Evolutionary conservation across 2,329 filamentous ascomycete genomes (phyloP), one percentile per base, ranked within the genome.

Genomic region (Aspergillus ochraceoroseus): DNA sequence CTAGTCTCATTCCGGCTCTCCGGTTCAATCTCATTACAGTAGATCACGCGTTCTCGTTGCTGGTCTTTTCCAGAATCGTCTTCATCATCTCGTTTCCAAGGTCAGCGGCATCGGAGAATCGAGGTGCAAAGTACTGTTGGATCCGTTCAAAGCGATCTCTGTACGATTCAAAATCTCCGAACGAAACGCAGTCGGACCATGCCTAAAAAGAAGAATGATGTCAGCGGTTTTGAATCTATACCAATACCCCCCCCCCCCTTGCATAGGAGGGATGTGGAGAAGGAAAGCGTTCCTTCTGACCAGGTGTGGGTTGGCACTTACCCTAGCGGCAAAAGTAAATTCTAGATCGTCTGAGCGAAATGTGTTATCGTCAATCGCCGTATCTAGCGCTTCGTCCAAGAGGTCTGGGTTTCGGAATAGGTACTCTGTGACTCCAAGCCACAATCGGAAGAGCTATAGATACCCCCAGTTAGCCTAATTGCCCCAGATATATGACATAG

Each of bases 41-140:
- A n/a, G n/a, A n/a, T n/a, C n/a, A n/a, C n/a, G n/a, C n/a, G n/a
- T 38, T 44, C 8, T 44, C 43, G 14, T 41, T 33, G 13, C 56
- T 57, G 15, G 83, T 84, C 64, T 87, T 90, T 68, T 90, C 85
- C 53, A 95, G 68, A 56, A 98, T 92, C 30, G 87, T 92, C 72
- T 83, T 88, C 66, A 98, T 94, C 92, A 98, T 98, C 62, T 89
- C 84, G 61, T 95, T 95, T 2, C 92, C 92, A 25, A 98, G 72
- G 54, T 82, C 80, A 37, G 83, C 87, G 4, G 92, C 92, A 61
- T 94, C 89, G 1, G 80, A 79, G 59, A 98, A 95, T 20, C 90
- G 73, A 2, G 88, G 87, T 62, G 88, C 81, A 65, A 98, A 98
- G 71, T 95, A 98, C 49, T 73, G 72, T 65, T 95, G 89, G 36